Conservation (phyloP, 352 stramenopile species). For the Globisporangium orthogonon region DNA sequence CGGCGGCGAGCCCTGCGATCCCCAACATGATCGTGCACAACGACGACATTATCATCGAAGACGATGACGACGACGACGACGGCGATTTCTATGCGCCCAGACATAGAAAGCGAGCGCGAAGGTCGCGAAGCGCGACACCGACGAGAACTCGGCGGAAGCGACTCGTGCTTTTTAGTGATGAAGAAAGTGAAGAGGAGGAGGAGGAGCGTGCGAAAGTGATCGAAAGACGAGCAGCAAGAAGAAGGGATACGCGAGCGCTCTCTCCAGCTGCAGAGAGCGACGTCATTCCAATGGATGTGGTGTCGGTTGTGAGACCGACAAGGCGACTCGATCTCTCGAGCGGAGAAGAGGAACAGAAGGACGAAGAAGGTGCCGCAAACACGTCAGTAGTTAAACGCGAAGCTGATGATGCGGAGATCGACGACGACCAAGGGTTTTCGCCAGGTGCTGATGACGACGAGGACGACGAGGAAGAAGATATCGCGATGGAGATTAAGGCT, state of each 20-base stretch:
- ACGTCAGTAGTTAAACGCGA: neutral
- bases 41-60: conserved; percentile 13
- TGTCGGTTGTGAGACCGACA: neutral
- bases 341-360: neutral
- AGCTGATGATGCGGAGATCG: neutral
- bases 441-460: neutral
- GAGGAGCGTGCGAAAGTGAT: neutral
- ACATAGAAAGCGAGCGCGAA: neutral
- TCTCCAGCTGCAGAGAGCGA: neutral
- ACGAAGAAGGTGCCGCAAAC: neutral
- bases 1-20: neutral
- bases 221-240: neutral
- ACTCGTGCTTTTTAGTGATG: neutral
- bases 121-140: neutral
- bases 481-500: neutral
- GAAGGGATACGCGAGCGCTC: neutral
- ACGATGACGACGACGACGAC: conserved; percentile 10
- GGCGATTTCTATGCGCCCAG: neutral
- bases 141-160: neutral
- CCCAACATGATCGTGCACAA: conserved; percentile 13
- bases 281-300: neutral
- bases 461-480: neutral
- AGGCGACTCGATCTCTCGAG: neutral
- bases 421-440: neutral
- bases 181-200: neutral